Conservation (phyloP, 495 filamentous ascomycete species). For the Lophium mytilinum region DNA sequence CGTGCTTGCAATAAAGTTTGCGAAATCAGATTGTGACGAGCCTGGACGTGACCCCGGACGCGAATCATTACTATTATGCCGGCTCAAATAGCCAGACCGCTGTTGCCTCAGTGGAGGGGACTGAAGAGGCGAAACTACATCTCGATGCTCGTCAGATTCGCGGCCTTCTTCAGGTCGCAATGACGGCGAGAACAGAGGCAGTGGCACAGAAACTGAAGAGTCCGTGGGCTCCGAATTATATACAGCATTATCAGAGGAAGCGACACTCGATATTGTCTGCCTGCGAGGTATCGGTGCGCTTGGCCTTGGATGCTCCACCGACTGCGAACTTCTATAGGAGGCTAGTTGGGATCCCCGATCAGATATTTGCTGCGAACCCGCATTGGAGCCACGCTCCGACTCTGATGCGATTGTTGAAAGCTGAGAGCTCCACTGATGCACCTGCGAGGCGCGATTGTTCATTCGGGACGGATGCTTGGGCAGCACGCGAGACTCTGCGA, state of each 20-base stretch:
- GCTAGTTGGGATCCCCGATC: not conserved
- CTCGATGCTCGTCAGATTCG: slow-evolving; percentile 31
- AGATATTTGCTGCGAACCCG: too few relatives aligned
- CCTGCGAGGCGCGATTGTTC: slow-evolving; percentile 21
- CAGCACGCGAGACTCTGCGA: slow-evolving; percentile 23
- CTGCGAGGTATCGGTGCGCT: slow-evolving; percentile 3
- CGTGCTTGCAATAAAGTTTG: slow-evolving; percentile 47
- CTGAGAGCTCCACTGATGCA: slow-evolving; percentile 29
- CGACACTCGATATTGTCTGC: slow-evolving; percentile 18
- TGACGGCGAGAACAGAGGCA: slow-evolving; percentile 23
- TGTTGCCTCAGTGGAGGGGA: slow-evolving; percentile 29
- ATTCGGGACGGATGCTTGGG: slow-evolving; percentile 28
- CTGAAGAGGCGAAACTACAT: slow-evolving; percentile 32
- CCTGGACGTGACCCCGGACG: slow-evolving; percentile 31
- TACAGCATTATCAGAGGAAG: slow-evolving; percentile 19
- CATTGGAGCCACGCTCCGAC: slow-evolving; percentile 20
- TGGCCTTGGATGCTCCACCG: slow-evolving; percentile 3
- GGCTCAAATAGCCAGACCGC: slow-evolving; percentile 30
- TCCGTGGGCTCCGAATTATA: slow-evolving; percentile 7
- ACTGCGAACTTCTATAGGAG: slow-evolving; percentile 11
- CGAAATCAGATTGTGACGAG: slow-evolving; percentile 26
- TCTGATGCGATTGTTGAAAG: slow-evolving; percentile 36
- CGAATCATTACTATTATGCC: slow-evolving; percentile 17
- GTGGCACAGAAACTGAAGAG: slow-evolving; percentile 19
- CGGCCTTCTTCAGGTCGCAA: slow-evolving; percentile 12